Evolutionary conservation across 139 green algal genomes (phyloP), one percentile per base, ranked within the genome.

Genomic region (Nannochloris sp.): DNA sequence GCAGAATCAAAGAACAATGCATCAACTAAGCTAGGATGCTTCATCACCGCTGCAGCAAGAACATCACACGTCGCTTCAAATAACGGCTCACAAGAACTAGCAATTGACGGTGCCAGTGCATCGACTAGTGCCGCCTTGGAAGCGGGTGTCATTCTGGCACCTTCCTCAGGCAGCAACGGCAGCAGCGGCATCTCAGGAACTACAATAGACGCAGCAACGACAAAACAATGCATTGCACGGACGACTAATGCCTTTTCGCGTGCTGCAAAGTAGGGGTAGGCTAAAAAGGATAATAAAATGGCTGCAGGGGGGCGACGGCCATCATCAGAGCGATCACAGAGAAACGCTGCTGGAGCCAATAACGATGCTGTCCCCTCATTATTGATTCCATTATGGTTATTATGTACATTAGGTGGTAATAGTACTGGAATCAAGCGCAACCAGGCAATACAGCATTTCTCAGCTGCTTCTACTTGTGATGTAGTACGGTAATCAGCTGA

Each of bases 1-100:
- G 29, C 35, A 1, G 58, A 76, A 12, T 78, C 80, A 56, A 82
- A 84, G 25, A 86, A 53, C 19, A 90, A 56, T 0, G 65, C 46
- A 25, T 87, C 80, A 24, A 85, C 61, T 6, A 90, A 60, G 15
- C 72, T 70, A 1, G 71, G 54, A 54, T 80, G 73, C 51, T 47
- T 37, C 25, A 29, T 31, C 23, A 80, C 70, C 2, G 79, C 76
- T 0, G 58, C 54, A n/a, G 64, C 51, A 29, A 85, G 64, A 39
- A 82, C 47, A 8, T 75, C 68, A 12, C 71, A 79, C 10, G 70
- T 75, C 3, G 78, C 60, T 24, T 32, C n/a, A 54, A 80, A 60
- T 27, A 76, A 37, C 38, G 25, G 19, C 8, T 60, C 61, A 13
- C 32, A 59, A 14, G 55, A 33, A 7, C 53, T 24, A 3, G 46